A percentile compares a stretch with the other conserved stretches of the same genome.
phyloP scores from a whole-genome alignment of 768 basidiomycete genomes.

The Inosperma sp. region DNA sequence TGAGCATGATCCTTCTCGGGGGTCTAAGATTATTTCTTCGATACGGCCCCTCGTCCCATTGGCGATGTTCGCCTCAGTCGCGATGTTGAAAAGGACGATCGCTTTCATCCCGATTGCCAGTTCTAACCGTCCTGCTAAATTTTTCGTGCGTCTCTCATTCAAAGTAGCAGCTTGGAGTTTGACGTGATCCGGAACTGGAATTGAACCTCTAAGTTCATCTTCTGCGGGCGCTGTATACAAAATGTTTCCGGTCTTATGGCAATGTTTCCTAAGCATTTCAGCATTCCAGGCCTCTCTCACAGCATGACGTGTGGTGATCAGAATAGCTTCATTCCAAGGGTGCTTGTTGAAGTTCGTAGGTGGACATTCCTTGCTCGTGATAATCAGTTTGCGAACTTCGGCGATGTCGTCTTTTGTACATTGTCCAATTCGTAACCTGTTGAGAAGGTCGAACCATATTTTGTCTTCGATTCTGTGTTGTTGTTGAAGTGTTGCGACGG shows the following conservation, averaged over 20 bases:
- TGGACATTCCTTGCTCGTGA: slow-evolving; percentile 15
- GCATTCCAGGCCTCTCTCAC: slow-evolving; percentile 37
- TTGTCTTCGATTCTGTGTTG: slow-evolving; percentile 33
- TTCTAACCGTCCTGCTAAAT: slow-evolving; percentile 21
- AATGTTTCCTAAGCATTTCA: slow-evolving; percentile 19
- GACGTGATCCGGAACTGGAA: background rate
- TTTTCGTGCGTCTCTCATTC: slow-evolving; percentile 1
- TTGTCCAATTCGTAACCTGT: slow-evolving; percentile 23
- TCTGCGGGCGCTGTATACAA: slow-evolving; percentile 29
- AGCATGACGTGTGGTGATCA: slow-evolving; percentile 37
- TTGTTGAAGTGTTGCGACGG: slow-evolving; percentile 33
- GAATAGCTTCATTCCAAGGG: slow-evolving; percentile 31
- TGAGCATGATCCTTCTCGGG: slow-evolving; percentile 24
- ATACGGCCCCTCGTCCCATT: slow-evolving; percentile 37
- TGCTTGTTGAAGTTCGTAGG: slow-evolving; percentile 20
- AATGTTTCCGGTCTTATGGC: slow-evolving; percentile 7
- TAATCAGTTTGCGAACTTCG: slow-evolving; percentile 20
- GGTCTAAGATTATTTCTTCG: slow-evolving; percentile 29
- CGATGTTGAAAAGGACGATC: slow-evolving; percentile 34
- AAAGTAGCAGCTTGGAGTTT: slow-evolving; percentile 6
- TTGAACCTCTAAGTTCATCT: slow-evolving; percentile 17
- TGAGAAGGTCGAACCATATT: slow-evolving; percentile 29
- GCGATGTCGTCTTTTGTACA: slow-evolving; percentile 25
- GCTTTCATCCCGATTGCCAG: slow-evolving; percentile 29
- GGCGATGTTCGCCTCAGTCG: slow-evolving; percentile 34